Evolutionary conservation across 495 filamentous ascomycete species (phyloP).

Genomic region (Podospora tetraspora): DNA sequence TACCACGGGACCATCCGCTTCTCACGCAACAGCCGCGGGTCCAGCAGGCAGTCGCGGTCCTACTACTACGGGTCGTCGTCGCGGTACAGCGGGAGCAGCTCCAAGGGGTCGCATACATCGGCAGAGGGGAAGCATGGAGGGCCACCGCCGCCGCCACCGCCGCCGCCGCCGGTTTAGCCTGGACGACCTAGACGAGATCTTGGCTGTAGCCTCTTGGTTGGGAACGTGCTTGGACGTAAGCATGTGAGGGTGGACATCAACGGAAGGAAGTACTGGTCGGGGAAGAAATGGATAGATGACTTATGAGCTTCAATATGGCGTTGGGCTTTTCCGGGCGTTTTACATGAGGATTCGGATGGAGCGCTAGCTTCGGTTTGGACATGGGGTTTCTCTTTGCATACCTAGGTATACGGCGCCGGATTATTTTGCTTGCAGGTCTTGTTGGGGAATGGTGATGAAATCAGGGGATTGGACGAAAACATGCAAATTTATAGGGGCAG

Average conservation of each 20-base stretch:
- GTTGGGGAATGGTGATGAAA: neutral
- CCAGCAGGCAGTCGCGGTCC: neutral
- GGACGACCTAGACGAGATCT: too few relatives aligned
- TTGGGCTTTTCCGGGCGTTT: neutral
- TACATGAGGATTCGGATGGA: neutral
- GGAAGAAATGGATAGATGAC: neutral
- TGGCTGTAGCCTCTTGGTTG: neutral
- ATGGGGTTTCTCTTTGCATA: neutral
- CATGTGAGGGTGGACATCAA: neutral
- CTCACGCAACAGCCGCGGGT: slow-evolving; percentile 11
- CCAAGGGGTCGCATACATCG: slow-evolving; percentile 23
- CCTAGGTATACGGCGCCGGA: neutral
- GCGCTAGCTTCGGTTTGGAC: neutral
- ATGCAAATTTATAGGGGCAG: neutral
- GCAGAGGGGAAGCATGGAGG: slow-evolving; percentile 7
- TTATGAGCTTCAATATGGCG: neutral
- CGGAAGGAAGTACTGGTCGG: neutral
- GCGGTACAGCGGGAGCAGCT: slow-evolving; percentile 18
- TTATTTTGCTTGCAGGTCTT: neutral
- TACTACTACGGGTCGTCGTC: neutral
- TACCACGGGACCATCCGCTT: slow-evolving; percentile 30
- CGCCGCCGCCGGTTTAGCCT: neutral
- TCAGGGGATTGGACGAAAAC: neutral
- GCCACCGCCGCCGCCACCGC: slow-evolving; percentile 3
- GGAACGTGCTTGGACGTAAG: neutral